Evolutionary conservation across 441 rosid species (phyloP).

Genomic region (Pelargonium fulgidum): DNA sequence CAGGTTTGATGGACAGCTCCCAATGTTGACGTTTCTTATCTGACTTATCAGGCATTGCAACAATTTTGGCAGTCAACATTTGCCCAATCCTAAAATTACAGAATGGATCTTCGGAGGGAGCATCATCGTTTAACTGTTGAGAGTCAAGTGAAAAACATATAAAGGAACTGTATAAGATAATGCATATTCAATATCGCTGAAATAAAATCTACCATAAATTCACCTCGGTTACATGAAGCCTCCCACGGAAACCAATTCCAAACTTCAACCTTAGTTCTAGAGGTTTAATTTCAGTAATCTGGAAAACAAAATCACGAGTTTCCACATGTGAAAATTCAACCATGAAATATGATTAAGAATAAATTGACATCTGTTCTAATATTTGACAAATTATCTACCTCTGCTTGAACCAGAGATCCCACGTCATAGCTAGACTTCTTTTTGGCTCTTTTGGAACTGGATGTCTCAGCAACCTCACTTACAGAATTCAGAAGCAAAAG

Average conservation of each 20-base stretch:
- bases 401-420: conserved; percentile 82
- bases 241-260: conserved; percentile 71
- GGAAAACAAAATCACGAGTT: conserved; percentile 21
- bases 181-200: conserved; percentile 1
- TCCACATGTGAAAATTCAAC: background rate
- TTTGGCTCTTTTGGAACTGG: conserved; percentile 72
- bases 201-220: conserved; percentile 15
- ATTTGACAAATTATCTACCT: conserved; percentile 43
- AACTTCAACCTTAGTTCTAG: conserved; percentile 81
- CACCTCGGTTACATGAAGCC: conserved; percentile 93
- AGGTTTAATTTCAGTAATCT: conserved; percentile 86
- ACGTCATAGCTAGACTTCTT: conserved; percentile 61
- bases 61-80: conserved; percentile 64
- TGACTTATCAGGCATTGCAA: conserved; percentile 49
- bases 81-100: conserved; percentile 69
- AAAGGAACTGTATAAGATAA: conserved; percentile 10
- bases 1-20: conserved; percentile 83
- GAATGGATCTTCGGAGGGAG: conserved; percentile 53
- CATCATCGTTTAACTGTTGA: conserved; percentile 52
- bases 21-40: conserved; percentile 53
- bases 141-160: conserved; percentile 20
- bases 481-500: conserved; percentile 76
- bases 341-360: background rate
- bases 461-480: conserved; percentile 51
- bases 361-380: background rate